A percentile compares a stretch with the other conserved stretches of the same genome.
phyloP scores from a whole-genome alignment of 2,329 filamentous ascomycete species.

The Pestalotiopsis sp. region DNA sequence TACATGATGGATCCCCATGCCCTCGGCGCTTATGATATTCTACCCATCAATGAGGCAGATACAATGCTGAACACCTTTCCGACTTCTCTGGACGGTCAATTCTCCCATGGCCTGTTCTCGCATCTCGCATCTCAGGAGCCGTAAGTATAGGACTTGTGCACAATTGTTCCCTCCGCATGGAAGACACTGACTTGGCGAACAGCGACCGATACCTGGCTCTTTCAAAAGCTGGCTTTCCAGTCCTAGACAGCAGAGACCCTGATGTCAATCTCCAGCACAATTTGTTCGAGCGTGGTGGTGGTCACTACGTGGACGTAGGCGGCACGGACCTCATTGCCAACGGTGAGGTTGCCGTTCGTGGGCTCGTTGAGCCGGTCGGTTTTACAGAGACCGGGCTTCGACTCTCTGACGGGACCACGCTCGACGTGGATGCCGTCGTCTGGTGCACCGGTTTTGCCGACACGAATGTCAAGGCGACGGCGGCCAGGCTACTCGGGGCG shows the following conservation, averaged over 20 bases:
- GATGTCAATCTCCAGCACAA: conserved; percentile 30
- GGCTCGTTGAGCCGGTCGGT: conserved; percentile 27
- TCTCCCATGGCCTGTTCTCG: conserved; percentile 23
- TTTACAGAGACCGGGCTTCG: conserved; percentile 31
- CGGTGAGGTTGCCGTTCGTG: conserved; percentile 30
- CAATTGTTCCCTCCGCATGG: too few species aligned
- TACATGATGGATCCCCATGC: conserved; percentile 28
- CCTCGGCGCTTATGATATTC: conserved; percentile 32
- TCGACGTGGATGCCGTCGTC: conserved; percentile 35
- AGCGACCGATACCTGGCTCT: conserved; percentile 35
- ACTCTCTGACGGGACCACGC: conserved; percentile 31
- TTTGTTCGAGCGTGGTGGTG: conserved; percentile 38
- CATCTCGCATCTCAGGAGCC: conserved; percentile 32
- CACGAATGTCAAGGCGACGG: conserved; percentile 19
- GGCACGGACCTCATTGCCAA: conserved; percentile 33
- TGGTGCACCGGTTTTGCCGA: conserved; percentile 39
- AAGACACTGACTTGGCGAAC: background rate
- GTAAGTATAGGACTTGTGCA: background rate
- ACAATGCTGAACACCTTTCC: conserved; percentile 21
- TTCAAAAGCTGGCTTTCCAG: conserved; percentile 37
- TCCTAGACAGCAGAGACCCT: conserved; percentile 33
- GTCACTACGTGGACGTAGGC: conserved; percentile 40
- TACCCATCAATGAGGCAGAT: conserved; percentile 25
- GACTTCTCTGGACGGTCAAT: conserved; percentile 22
- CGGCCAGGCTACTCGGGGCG: background rate